Percentiles rank a stretch among this genome's conserved stretches.
Evolutionary conservation across 2,329 filamentous ascomycete genomes (phyloP).

Genomic region (Colletotrichum lentis): DNA sequence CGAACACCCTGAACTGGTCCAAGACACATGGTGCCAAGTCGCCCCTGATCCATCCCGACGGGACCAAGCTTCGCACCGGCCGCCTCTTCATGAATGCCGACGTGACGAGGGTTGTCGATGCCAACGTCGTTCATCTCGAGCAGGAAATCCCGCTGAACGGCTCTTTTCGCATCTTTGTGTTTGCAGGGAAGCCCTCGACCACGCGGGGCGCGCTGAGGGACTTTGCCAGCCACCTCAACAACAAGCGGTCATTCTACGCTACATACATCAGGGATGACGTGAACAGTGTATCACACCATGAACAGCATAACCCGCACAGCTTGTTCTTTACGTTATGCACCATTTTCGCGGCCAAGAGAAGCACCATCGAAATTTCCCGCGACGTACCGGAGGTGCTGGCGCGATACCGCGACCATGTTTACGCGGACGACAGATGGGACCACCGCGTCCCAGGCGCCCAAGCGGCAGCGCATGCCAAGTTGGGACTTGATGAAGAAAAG

Average conservation of each 20-base stretch:
- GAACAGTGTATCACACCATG: constrained; percentile 73
- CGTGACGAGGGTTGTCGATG: constrained; percentile 86
- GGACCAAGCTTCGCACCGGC: constrained; percentile 74
- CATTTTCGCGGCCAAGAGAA: constrained; percentile 73
- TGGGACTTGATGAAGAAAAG: constrained; percentile 76
- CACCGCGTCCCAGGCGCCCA: constrained; percentile 71
- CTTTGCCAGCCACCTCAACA: constrained; percentile 70
- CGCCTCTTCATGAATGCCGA: constrained; percentile 79
- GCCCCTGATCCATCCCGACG: constrained; percentile 70
- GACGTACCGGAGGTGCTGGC: constrained; percentile 75
- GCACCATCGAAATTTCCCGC: constrained; percentile 74
- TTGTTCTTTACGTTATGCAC: constrained; percentile 82
- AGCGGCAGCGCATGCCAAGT: constrained; percentile 84
- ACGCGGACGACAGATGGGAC: constrained; percentile 85
- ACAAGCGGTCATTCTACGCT: constrained; percentile 76
- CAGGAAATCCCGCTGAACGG: constrained; percentile 90
- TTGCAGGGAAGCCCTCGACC: constrained; percentile 73
- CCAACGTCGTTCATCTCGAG: constrained; percentile 89
- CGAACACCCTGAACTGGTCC: constrained; percentile 87
- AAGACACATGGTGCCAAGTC: constrained; percentile 75
- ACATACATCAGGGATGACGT: constrained; percentile 70
- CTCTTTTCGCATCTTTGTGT: constrained; percentile 85
- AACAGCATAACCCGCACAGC: constrained; percentile 85
- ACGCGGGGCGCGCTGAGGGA: constrained; percentile 73
- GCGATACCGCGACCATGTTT: constrained; percentile 82